Percentiles rank a stretch among this genome's conserved stretches.
Evolutionary conservation across 139 green algal species (phyloP).

Genomic region (Yamagishiella unicocca): DNA sequence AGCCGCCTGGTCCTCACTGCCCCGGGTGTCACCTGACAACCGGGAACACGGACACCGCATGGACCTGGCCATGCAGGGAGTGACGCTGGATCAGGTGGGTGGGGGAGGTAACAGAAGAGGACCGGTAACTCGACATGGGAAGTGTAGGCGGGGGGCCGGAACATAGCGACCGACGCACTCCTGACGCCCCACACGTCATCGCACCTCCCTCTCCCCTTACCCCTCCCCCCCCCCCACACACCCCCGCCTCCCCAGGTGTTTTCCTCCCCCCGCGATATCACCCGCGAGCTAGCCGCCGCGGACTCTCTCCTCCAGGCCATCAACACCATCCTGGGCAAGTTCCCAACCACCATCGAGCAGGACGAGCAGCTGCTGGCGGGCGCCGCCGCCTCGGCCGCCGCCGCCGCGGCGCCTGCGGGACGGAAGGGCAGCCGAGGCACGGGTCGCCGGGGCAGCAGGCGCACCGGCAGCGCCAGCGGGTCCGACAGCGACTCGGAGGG

Average conservation of each 20-base stretch:
- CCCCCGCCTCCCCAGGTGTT: not conserved
- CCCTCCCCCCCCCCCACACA: not conserved
- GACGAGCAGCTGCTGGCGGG: slow-evolving; percentile 20
- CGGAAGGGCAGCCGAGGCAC: not conserved
- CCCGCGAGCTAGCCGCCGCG: slow-evolving; percentile 5
- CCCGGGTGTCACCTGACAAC: not conserved
- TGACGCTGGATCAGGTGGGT: slow-evolving; percentile 8
- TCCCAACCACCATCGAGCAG: slow-evolving; percentile 30
- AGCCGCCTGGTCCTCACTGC: slow-evolving; percentile 26
- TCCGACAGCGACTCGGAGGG: not conserved
- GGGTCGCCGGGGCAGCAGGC: not conserved
- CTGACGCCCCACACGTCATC: not conserved
- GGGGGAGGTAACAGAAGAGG: not conserved
- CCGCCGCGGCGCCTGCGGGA: not conserved
- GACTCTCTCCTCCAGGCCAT: not conserved
- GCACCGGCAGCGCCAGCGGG: not conserved
- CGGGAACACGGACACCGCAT: not conserved
- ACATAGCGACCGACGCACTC: not conserved
- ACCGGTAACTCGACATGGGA: too few species aligned
- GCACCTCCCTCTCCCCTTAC: not conserved
- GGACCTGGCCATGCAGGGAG: slow-evolving; percentile 6
- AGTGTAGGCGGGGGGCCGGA: too few species aligned
- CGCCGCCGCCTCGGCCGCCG: not conserved
- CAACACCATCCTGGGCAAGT: not conserved
- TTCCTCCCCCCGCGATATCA: not conserved